Percentiles rank a stretch among this genome's conserved stretches.
Conservation (phyloP, 192 early-diverging fungal genomes). For the Coemansia aciculifera region DNA sequence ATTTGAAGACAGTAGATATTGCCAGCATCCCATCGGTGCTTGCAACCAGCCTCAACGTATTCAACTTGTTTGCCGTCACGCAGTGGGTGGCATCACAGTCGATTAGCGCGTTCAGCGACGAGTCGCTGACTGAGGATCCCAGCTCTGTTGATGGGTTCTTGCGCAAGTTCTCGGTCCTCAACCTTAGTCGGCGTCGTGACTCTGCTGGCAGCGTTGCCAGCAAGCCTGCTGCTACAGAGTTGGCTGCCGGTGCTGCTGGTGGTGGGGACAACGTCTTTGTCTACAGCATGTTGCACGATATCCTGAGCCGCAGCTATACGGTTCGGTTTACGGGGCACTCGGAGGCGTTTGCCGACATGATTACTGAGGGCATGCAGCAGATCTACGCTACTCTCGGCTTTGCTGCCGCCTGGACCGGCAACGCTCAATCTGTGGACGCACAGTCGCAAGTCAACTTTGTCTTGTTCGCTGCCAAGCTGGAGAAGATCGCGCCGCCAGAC, state of each 20-base stretch:
- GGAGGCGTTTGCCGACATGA: slow-evolving; percentile 46
- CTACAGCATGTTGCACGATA: slow-evolving; percentile 48
- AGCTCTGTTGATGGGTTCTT: slow-evolving; percentile 38
- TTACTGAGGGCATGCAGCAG: slow-evolving; percentile 38
- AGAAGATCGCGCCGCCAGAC: slow-evolving; percentile 29
- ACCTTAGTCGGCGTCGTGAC: slow-evolving; percentile 34
- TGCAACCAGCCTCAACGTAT: slow-evolving; percentile 12
- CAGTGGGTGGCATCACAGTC: slow-evolving; percentile 49
- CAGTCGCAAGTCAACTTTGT: slow-evolving; percentile 20
- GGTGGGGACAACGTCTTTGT: slow-evolving; percentile 12
- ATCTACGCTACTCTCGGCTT: slow-evolving; percentile 26
- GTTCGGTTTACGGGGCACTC: slow-evolving; percentile 30
- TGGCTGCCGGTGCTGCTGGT: too few species aligned
- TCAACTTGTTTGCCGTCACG: slow-evolving; percentile 24
- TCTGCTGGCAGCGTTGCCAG: slow-evolving; percentile 18
- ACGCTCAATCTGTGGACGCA: neutral
- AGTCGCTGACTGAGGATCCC: slow-evolving; percentile 9
- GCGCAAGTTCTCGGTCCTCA: slow-evolving; percentile 51
- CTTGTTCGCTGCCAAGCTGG: slow-evolving; percentile 41
- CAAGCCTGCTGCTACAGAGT: neutral
- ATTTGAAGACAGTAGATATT: neutral
- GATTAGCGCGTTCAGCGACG: slow-evolving; percentile 15
- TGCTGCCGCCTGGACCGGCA: slow-evolving; percentile 8
- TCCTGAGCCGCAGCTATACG: slow-evolving; percentile 19
- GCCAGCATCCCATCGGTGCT: slow-evolving; percentile 23